Conservation (phyloP, 139 green algal species). For the Diplosphaera chodatii region DNA sequence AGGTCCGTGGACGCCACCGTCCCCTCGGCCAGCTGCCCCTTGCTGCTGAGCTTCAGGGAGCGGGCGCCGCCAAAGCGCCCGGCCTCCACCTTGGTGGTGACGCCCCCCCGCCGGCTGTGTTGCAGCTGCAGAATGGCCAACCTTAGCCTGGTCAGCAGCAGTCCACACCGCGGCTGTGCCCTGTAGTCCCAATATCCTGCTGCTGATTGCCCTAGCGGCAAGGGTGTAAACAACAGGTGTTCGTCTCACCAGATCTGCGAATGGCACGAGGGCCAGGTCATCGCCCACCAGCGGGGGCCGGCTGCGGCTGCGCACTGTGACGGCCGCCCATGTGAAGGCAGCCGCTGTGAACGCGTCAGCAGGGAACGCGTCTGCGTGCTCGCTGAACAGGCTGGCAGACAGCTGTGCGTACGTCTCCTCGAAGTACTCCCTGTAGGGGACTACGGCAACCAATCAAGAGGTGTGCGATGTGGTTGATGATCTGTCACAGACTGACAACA, state of each 20-base stretch:
- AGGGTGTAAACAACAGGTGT: too few species aligned
- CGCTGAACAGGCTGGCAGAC: slow-evolving; percentile 29
- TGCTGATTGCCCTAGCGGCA: too few species aligned
- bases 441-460: too few species aligned
- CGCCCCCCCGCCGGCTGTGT: slow-evolving; percentile 34
- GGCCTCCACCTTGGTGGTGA: slow-evolving; percentile 31
- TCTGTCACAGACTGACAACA: too few species aligned
- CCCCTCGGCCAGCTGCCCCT: slow-evolving; percentile 7
- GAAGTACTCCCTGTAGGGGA: slow-evolving; percentile 65
- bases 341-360: slow-evolving; percentile 41
- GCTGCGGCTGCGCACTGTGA: slow-evolving; percentile 55
- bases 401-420: slow-evolving; percentile 44
- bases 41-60: slow-evolving; percentile 46
- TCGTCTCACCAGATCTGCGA: slow-evolving; percentile 62
- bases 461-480: too few species aligned
- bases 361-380: slow-evolving; percentile 39
- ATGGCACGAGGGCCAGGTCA: slow-evolving; percentile 66
- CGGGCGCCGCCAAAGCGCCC: slow-evolving; percentile 50
- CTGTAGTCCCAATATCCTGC: too few species aligned
- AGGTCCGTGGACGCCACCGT: slow-evolving; percentile 60
- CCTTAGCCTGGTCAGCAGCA: too few species aligned
- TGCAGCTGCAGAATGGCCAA: slow-evolving; percentile 52
- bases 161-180: too few species aligned
- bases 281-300: slow-evolving; percentile 66
- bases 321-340: slow-evolving; percentile 73